These are phyloP conservation scores for Penicillium sp. DNA, from an alignment of 2,329 filamentous ascomycete species.

Conservation along the genomic window DNA sequence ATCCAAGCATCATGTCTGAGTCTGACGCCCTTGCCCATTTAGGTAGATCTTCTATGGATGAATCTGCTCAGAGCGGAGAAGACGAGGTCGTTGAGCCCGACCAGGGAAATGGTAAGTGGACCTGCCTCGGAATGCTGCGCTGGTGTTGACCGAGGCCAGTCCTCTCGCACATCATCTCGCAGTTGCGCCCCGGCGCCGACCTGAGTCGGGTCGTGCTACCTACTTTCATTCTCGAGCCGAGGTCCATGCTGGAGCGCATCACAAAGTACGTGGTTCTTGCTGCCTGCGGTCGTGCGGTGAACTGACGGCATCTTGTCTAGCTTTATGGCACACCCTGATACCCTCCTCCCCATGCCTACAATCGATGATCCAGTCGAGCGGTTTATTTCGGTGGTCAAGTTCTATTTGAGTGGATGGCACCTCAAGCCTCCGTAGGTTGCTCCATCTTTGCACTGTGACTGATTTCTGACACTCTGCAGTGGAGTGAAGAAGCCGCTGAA, in stretches of 20 bases:
- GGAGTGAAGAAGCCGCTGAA: slow-evolving; percentile 98
- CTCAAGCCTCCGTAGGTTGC: slow-evolving; percentile 83
- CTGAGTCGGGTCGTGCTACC: slow-evolving; percentile 89
- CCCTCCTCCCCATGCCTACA: slow-evolving; percentile 76
- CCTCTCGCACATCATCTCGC: slow-evolving; percentile 93
- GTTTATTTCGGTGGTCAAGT: slow-evolving; percentile 94
- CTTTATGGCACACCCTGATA: slow-evolving; percentile 99
- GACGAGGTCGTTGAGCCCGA: slow-evolving; percentile 86
- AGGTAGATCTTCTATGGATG: slow-evolving; percentile 57
- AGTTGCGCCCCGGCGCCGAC: slow-evolving; percentile 90
- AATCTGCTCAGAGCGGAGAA: slow-evolving; percentile 50
- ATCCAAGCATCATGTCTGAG: slow-evolving; percentile 13
- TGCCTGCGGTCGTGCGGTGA: background rate
- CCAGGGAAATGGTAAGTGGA: slow-evolving; percentile 76
- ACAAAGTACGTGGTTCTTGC: slow-evolving; percentile 67
- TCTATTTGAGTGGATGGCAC: slow-evolving; percentile 98
- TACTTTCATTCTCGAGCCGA: slow-evolving; percentile 95
- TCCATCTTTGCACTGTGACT: background rate
- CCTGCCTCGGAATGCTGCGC: background rate
- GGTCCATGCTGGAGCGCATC: slow-evolving; percentile 96
- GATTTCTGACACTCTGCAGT: slow-evolving; percentile 43
- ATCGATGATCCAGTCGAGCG: slow-evolving; percentile 85
- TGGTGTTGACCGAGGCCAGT: slow-evolving; percentile 50
- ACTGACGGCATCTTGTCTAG: slow-evolving; percentile 44
- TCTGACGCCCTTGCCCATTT: slow-evolving; percentile 22